A percentile compares a stretch with the other conserved stretches of the same genome.
These are phyloP conservation scores for Parsonsia alboflavescens DNA, from an alignment of 257 asterid genomes.

Conservation along the genomic window DNA sequence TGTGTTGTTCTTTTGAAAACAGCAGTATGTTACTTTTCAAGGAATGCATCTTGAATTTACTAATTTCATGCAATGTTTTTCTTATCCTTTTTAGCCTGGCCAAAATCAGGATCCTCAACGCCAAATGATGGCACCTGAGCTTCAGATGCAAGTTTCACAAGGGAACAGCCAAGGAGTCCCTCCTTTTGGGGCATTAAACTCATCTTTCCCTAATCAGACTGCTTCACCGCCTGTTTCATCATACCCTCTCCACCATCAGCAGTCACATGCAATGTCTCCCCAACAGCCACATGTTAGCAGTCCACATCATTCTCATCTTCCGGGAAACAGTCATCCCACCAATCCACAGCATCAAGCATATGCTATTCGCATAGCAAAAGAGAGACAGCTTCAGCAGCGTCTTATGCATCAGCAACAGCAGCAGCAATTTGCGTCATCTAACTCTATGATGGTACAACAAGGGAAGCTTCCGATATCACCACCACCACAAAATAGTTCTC, in stretches of 20 bases:
- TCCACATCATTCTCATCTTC: conserved; percentile 44
- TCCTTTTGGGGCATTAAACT: conserved; percentile 28
- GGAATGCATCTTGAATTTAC: background rate
- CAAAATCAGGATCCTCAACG: conserved; percentile 62
- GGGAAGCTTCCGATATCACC: conserved; percentile 62
- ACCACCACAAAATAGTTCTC: conserved; percentile 49
- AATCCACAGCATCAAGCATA: conserved; percentile 38
- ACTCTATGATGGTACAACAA: conserved; percentile 52
- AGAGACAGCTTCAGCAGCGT: conserved; percentile 65
- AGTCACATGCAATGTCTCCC: conserved; percentile 31
- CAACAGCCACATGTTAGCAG: conserved; percentile 36
- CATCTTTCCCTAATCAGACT: conserved; percentile 38
- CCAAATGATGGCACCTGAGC: conserved; percentile 59
- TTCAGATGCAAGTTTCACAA: conserved; percentile 52
- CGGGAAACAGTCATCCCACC: conserved; percentile 59
- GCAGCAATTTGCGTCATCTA: conserved; percentile 52
- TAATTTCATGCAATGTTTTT: background rate
- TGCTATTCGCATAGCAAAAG: conserved; percentile 73
- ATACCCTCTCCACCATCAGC: conserved; percentile 38
- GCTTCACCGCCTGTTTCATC: conserved; percentile 41
- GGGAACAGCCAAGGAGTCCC: conserved; percentile 39
- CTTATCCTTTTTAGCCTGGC: conserved; percentile 42
- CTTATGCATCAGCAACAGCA: conserved; percentile 37
- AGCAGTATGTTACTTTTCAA: background rate
- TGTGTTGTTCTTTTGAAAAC: background rate